Evolutionary conservation across 768 basidiomycete species (phyloP).

Genomic region (Hygrocybe punicea): DNA sequence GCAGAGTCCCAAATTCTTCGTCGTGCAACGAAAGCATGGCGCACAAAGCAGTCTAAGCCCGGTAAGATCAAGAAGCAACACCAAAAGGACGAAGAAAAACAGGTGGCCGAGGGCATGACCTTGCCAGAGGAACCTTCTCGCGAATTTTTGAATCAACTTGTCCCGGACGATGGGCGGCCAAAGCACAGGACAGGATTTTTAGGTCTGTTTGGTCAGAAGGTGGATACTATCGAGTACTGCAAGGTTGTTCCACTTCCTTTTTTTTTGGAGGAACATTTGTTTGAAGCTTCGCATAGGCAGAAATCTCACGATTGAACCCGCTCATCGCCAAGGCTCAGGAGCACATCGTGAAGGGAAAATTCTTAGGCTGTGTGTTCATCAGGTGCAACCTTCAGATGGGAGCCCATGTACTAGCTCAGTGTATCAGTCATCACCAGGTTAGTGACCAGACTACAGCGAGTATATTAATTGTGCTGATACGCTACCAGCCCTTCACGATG

Average conservation of each 20-base stretch:
- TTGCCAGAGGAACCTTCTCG: slow-evolving; percentile 11
- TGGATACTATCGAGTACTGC: slow-evolving; percentile 66
- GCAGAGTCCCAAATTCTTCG: slow-evolving; percentile 51
- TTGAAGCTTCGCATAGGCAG: slow-evolving; percentile 35
- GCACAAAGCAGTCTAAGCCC: slow-evolving; percentile 32
- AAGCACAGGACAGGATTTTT: slow-evolving; percentile 49
- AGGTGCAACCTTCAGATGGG: slow-evolving; percentile 70
- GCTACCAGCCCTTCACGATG: slow-evolving; percentile 52
- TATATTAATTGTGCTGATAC: neutral
- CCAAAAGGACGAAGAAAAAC: slow-evolving; percentile 31
- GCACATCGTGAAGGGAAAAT: slow-evolving; percentile 41
- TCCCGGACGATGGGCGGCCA: slow-evolving; percentile 49
- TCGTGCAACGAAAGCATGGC: slow-evolving; percentile 40
- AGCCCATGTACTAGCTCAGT: slow-evolving; percentile 67
- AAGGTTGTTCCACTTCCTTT: slow-evolving; percentile 28
- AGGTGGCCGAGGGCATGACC: neutral
- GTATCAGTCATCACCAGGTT: slow-evolving; percentile 51
- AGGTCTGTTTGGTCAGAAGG: slow-evolving; percentile 54
- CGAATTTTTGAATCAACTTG: slow-evolving; percentile 49
- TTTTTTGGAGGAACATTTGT: neutral
- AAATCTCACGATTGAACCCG: slow-evolving; percentile 48
- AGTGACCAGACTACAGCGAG: slow-evolving; percentile 10
- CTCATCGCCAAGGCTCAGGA: slow-evolving; percentile 42
- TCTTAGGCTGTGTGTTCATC: slow-evolving; percentile 58
- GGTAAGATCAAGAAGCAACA: slow-evolving; percentile 32